These are phyloP conservation scores for Pseudogymnoascus sp. DNA, from an alignment of 2,329 filamentous ascomycete species.

Conservation along the genomic window DNA sequence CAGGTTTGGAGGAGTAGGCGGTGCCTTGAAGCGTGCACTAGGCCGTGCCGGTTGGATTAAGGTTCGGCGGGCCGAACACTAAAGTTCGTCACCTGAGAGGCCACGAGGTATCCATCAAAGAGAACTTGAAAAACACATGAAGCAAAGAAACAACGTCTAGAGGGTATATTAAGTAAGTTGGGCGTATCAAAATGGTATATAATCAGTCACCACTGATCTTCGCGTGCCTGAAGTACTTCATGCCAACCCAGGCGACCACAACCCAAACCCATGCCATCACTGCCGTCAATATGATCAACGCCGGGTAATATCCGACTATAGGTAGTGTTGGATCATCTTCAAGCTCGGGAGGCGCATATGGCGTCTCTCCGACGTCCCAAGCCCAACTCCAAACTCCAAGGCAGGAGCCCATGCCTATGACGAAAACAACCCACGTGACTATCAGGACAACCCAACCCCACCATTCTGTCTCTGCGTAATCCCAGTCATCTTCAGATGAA, in stretches of 20 bases:
- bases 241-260: constrained; percentile 91
- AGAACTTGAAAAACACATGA: not conserved
- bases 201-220: constrained; percentile 52
- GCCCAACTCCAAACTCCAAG: constrained; percentile 97
- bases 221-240: constrained; percentile 98
- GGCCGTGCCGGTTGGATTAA: not conserved
- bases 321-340: constrained; percentile 92
- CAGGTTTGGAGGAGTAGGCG: not conserved
- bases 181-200: constrained; percentile 1
- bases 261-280: constrained; percentile 99
- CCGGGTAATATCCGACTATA: constrained; percentile 95
- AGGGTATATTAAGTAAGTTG: constrained; percentile 8
- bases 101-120: not conserved
- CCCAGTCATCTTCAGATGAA: constrained; percentile 56
- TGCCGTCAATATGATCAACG: constrained; percentile 81
- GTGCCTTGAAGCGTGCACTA: not conserved
- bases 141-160: not conserved
- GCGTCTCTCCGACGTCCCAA: constrained; percentile 95
- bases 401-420: constrained; percentile 93
- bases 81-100: not conserved
- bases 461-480: constrained; percentile 92
- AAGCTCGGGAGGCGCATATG: constrained; percentile 88
- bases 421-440: constrained; percentile 92
- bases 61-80: not conserved
- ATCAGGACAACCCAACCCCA: constrained; percentile 94